Evolutionary conservation across 257 asterid genomes (phyloP).

Genomic region (Henckelia pumila): DNA sequence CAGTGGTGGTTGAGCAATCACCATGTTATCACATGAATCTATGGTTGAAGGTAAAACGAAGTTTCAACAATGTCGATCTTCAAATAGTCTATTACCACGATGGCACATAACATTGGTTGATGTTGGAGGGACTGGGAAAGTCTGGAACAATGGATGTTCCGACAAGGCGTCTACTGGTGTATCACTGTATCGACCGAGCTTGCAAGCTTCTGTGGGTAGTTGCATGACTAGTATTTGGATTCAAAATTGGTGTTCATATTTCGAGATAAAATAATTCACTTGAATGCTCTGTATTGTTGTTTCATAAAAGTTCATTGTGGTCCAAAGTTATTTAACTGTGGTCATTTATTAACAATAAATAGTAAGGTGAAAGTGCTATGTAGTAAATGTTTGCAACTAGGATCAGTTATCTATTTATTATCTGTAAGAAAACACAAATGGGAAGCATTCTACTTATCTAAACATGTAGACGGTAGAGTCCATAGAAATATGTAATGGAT

Average conservation of each 20-base stretch:
- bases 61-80: not conserved
- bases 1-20: not conserved
- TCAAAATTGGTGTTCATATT: not conserved
- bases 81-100: not conserved
- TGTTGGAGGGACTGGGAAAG: not conserved
- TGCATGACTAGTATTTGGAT: not conserved
- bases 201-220: not conserved
- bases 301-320: not conserved
- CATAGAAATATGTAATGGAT: no score
- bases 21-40: not conserved
- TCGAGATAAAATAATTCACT: not conserved
- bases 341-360: no score
- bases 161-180: no score
- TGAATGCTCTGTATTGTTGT: not conserved
- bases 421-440: not conserved
- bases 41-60: not conserved
- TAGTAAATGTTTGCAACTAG: not conserved
- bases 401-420: no score
- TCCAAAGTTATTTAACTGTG: not conserved
- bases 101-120: not conserved
- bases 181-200: no score
- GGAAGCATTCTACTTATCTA: no score
- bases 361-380: not conserved
- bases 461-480: no score
- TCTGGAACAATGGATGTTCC: not conserved